Evolutionary conservation across 208 protist genomes (phyloP), one percentile per base, ranked within the genome.

Genomic region (Trichomonas tenax): DNA sequence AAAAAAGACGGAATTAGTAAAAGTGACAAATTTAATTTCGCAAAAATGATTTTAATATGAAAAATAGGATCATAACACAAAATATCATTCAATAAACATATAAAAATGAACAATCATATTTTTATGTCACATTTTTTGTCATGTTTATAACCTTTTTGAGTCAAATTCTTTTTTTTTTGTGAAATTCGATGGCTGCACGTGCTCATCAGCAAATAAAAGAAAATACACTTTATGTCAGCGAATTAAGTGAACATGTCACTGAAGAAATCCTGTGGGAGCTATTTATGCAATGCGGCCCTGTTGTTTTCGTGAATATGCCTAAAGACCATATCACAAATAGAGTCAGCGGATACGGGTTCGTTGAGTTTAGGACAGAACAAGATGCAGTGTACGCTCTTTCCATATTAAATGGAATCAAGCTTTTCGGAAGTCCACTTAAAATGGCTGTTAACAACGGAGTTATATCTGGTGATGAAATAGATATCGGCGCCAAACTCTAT

Each of bases 401-500:
- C 84, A 97, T 99, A 21, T 98, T 99, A 97, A 98, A 98, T 89
- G 98, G 97, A 97, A 97, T 99, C 51, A 98, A 98, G 95, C 96
- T 99, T 36, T 98, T 97, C 96, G 98, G 98, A 63, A 98, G 98
- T 97, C 97, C 98, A 49, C 97, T 99, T 23, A 97, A 97, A 58
- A 17, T 72, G 11, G 8, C 58, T 31, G 86, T 99, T 15, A 98
- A 98, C 90, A 97, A 97, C 58, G 88, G 96, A 8, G 21, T 21
- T 31, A n/a, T n/a, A 8, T 17, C 44, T 0, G 86, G 86, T 31
- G 95, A 97, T 21, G 89, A 96, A 26, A 15, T 96, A 34, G 97
- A 97, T n/a, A 96, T 99, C 95, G 98, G 98, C 14, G 98, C 98
- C 0, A 99, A 99, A 96, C 96, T 99, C 6, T 99, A 99, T 96